phyloP scores from a whole-genome alignment of 495 filamentous ascomycete genomes.

The Penicillium flavigenum region DNA sequence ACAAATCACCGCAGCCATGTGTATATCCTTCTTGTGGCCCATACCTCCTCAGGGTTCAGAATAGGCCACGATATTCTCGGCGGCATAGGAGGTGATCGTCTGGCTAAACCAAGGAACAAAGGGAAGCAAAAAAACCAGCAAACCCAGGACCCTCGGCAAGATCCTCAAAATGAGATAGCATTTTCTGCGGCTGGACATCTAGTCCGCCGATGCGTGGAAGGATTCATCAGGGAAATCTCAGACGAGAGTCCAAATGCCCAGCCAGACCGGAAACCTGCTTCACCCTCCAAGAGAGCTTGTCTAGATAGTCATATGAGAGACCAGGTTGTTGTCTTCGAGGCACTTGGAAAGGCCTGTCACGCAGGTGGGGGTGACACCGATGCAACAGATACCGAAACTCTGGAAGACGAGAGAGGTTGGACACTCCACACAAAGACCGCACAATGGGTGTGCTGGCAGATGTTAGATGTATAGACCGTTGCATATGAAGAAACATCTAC shows the following conservation, averaged over 20 bases:
- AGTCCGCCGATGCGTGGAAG: slow-evolving; percentile 51
- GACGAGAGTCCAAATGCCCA: slow-evolving; percentile 1
- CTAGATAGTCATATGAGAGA: slow-evolving; percentile 76
- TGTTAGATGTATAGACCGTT: slow-evolving; percentile 25
- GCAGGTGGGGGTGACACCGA: slow-evolving; percentile 13
- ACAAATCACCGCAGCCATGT: slow-evolving; percentile 59
- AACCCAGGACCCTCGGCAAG: not conserved
- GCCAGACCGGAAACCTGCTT: not conserved
- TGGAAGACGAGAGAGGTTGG: slow-evolving; percentile 48
- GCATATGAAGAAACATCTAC: not conserved
- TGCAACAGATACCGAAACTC: slow-evolving; percentile 30
- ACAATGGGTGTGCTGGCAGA: slow-evolving; percentile 63
- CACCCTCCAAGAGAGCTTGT: slow-evolving; percentile 23
- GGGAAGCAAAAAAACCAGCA: not conserved
- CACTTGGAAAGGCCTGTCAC: slow-evolving; percentile 46
- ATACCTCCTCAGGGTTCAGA: slow-evolving; percentile 58
- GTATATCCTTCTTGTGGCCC: slow-evolving; percentile 72
- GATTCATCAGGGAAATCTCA: slow-evolving; percentile 59
- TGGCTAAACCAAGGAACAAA: slow-evolving; percentile 11
- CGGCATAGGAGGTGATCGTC: not conserved
- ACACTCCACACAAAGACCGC: slow-evolving; percentile 71
- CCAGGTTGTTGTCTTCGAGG: slow-evolving; percentile 80
- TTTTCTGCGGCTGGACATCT: slow-evolving; percentile 26
- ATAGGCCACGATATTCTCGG: slow-evolving; percentile 66
- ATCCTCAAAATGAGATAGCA: not conserved